Percentiles rank a stretch among this genome's conserved stretches.
These are phyloP conservation scores for Saturnispora besseyi DNA, from an alignment of 805 yeast genomes.

Conservation along the genomic window DNA sequence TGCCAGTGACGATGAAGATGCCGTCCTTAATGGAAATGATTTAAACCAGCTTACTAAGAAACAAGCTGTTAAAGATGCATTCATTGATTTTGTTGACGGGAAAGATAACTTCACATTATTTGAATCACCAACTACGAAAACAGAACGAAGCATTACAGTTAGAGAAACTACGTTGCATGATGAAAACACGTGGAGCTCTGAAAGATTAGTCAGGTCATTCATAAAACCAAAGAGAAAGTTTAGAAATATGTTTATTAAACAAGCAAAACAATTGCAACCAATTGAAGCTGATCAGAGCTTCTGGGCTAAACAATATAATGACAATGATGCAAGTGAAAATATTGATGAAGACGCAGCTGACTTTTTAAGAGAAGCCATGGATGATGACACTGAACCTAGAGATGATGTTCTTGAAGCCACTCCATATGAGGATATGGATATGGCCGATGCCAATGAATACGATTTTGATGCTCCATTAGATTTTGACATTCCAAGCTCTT, in stretches of 20 bases:
- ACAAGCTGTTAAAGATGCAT: neutral
- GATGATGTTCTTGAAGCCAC: conserved; percentile 16
- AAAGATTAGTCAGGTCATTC: conserved; percentile 56
- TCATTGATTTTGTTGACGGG: conserved; percentile 1
- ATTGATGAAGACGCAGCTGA: conserved; percentile 14
- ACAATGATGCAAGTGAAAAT: conserved; percentile 21
- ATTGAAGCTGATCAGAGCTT: conserved; percentile 50
- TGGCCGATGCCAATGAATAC: conserved; percentile 13
- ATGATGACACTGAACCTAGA: conserved; percentile 4
- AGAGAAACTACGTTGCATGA: conserved; percentile 22
- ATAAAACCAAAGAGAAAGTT: conserved; percentile 45
- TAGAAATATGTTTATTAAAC: conserved; percentile 15
- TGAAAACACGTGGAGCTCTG: conserved; percentile 53
- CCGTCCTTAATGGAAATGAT: neutral
- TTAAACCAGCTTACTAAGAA: neutral
- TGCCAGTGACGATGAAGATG: neutral
- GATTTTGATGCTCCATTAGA: conserved; percentile 13
- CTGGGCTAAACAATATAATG: conserved; percentile 58
- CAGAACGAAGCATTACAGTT: neutral
- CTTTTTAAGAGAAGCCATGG: conserved; percentile 11
- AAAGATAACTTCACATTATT: neutral
- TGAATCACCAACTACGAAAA: neutral
- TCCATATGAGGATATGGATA: conserved; percentile 27
- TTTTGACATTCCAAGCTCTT: neutral
- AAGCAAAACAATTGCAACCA: neutral